Percentiles rank a stretch among this genome's conserved stretches.
phyloP scores from a whole-genome alignment of 805 yeast genomes.

The Candida easanensis region DNA sequence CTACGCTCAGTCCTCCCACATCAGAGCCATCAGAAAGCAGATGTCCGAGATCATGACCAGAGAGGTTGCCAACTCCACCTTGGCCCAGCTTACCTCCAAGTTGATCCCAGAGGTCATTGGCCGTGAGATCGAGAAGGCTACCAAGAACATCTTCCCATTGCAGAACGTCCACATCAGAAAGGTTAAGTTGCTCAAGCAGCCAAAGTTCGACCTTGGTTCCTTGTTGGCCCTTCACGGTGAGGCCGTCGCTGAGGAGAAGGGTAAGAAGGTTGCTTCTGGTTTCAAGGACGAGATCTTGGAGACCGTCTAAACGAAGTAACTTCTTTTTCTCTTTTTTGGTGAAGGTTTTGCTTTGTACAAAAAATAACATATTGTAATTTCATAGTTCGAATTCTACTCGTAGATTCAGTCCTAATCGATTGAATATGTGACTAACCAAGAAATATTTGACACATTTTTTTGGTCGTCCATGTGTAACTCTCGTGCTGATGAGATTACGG shows the following conservation, averaged over 20 bases:
- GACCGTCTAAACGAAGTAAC: constrained; percentile 66
- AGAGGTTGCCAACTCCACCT: constrained; percentile 92
- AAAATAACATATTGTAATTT: constrained; percentile 15
- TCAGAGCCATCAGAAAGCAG: constrained; percentile 81
- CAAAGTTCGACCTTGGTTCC: constrained; percentile 97
- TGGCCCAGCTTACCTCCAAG: constrained; percentile 95
- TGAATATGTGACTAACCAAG: too few species aligned
- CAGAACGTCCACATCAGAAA: constrained; percentile 99
- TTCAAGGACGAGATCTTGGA: constrained; percentile 99
- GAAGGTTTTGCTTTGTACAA: constrained; percentile 11
- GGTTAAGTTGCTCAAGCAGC: constrained; percentile 97
- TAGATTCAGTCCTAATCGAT: too few species aligned
- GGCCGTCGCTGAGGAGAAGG: constrained; percentile 89
- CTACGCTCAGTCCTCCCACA: constrained; percentile 96
- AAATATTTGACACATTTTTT: too few species aligned
- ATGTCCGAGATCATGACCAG: constrained; percentile 94
- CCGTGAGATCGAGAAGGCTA: constrained; percentile 96
- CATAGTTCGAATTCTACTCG: constrained; percentile 6
- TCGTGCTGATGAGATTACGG: too few species aligned
- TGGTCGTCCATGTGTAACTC: too few species aligned
- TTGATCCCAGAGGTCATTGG: constrained; percentile 98
- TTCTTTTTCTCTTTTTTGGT: constrained; percentile 4
- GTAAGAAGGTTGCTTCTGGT: constrained; percentile 88
- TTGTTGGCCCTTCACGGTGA: constrained; percentile 94
- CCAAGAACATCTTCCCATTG: constrained; percentile 93